Conservation (phyloP, 495 filamentous ascomycete species). For the Trichoderma reesei region DNA sequence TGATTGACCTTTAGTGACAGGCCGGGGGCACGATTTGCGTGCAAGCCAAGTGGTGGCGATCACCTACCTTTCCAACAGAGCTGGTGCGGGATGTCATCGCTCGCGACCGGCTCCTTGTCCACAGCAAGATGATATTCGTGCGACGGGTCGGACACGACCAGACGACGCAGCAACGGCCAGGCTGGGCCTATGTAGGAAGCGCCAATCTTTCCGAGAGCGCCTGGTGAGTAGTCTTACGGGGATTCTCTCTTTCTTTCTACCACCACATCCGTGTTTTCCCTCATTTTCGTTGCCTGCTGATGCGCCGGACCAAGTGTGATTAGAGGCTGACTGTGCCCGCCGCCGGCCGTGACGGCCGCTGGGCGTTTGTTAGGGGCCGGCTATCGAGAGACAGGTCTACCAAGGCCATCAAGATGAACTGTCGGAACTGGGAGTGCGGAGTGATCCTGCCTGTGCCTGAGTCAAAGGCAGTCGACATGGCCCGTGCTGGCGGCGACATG, state of each 20-base stretch:
- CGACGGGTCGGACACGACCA: constrained; percentile 25
- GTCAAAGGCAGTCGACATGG: constrained; percentile 4
- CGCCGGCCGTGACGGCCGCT: constrained; percentile 6
- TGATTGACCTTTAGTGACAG: constrained; percentile 15
- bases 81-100: constrained; percentile 61
- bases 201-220: constrained; percentile 88
- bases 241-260: background rate
- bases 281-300: constrained; percentile 1
- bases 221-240: constrained; percentile 48
- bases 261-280: background rate
- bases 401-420: constrained; percentile 62
- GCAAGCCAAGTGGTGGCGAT: constrained; percentile 55
- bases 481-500: constrained; percentile 8
- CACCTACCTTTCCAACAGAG: constrained; percentile 54
- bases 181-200: constrained; percentile 83
- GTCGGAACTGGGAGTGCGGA: constrained; percentile 94
- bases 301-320: background rate
- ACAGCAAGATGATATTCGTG: constrained; percentile 77
- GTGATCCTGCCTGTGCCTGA: constrained; percentile 53
- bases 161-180: constrained; percentile 11
- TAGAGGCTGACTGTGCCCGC: constrained; percentile 2
- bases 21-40: constrained; percentile 76
- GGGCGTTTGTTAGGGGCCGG: constrained; percentile 47
- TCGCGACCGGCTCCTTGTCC: constrained; percentile 64
- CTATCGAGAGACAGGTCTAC: constrained; percentile 55